These are phyloP conservation scores for Yamadazyma sp. DNA, from an alignment of 1,139 yeast genomes.

Conservation along the genomic window DNA sequence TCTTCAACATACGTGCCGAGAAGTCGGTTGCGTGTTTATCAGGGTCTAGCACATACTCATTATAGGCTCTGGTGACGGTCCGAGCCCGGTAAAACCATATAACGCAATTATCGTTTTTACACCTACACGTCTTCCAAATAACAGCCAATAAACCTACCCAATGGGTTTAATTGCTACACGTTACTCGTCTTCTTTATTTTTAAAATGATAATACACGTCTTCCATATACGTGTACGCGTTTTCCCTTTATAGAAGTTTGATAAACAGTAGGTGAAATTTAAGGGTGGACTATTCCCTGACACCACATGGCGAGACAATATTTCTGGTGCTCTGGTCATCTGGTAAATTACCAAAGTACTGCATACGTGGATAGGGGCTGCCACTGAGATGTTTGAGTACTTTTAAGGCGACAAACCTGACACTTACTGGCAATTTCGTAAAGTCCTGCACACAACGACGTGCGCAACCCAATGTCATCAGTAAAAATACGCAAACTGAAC, in stretches of 20 bases:
- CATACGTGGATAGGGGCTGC: no score
- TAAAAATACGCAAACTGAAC: slow-evolving; percentile 8
- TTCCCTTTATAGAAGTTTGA: slow-evolving; percentile 8
- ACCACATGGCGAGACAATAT: background rate
- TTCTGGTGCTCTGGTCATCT: no score
- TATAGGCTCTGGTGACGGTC: no score
- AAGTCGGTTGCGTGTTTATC: no score
- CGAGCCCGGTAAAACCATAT: background rate
- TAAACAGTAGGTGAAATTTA: slow-evolving; percentile 9
- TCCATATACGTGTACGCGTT: slow-evolving; percentile 9
- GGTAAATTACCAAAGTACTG: no score
- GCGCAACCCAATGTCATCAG: slow-evolving; percentile 6
- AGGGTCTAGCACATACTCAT: no score
- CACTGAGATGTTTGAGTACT: no score
- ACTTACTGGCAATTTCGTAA: no score
- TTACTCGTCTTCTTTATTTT: slow-evolving; percentile 13
- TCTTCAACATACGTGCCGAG: no score
- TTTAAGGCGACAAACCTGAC: no score
- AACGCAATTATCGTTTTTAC: background rate
- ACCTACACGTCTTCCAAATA: background rate
- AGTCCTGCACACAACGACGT: background rate
- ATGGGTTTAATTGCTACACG: slow-evolving; percentile 7
- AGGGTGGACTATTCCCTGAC: background rate
- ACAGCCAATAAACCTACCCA: background rate
- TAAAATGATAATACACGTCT: slow-evolving; percentile 6